These are phyloP conservation scores for Lactarius evosmus DNA, from an alignment of 768 basidiomycete genomes.

Conservation along the genomic window DNA sequence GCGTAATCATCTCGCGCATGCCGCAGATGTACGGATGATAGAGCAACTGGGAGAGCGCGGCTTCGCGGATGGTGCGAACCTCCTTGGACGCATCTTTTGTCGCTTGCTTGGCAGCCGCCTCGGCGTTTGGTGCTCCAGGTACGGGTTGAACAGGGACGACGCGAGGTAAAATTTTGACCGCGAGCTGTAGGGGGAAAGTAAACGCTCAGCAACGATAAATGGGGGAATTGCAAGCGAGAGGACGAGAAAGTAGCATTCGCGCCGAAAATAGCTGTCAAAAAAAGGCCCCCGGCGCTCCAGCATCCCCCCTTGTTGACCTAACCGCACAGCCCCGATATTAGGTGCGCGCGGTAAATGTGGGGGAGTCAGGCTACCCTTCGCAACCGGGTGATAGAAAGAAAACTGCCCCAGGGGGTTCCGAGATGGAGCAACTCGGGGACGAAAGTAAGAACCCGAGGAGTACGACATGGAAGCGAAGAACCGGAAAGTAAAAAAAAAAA, in stretches of 20 bases:
- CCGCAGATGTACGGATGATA: conserved; percentile 99
- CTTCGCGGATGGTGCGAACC: conserved; percentile 92
- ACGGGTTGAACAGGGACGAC: conserved; percentile 60
- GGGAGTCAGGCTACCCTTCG: not conserved
- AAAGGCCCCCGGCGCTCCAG: conserved; percentile 7
- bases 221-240: not conserved
- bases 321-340: conserved; percentile 3
- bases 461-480: not conserved
- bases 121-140: conserved; percentile 45
- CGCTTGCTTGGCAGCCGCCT: conserved; percentile 72
- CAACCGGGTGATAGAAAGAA: conserved; percentile 3
- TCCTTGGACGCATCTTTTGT: conserved; percentile 93
- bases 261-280: not conserved
- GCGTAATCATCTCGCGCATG: conserved; percentile 98
- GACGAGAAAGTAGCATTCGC: not conserved
- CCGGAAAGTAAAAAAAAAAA: not conserved
- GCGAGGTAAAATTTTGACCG: conserved; percentile 98
- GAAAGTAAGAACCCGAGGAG: not conserved
- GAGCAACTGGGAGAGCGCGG: conserved; percentile 89
- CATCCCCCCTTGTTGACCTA: conserved; percentile 5
- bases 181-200: conserved; percentile 54
- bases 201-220: not conserved
- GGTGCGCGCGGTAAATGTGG: conserved; percentile 12
- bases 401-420: not conserved
- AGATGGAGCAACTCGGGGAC: not conserved